Base-by-base conservation (phyloP, 1,284 basidiomycete species). In the Taiwanofungus camphoratus region DNA sequence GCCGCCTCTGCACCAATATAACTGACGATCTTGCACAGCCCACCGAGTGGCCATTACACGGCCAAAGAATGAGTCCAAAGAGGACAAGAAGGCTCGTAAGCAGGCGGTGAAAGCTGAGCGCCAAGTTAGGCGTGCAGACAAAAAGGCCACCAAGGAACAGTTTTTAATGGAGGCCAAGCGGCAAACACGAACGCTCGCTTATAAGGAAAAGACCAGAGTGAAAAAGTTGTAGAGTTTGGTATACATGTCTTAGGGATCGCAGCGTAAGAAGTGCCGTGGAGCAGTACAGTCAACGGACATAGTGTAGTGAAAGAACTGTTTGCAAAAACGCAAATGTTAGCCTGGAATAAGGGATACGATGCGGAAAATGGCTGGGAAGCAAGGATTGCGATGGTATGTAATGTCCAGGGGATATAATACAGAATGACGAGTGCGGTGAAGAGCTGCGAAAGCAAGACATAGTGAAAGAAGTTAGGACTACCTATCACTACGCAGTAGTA, bases 11-110 rank as follows among this genome's bases (percentile, higher is more conserved):
- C n/a, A n/a, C n/a, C n/a, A n/a, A n/a, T n/a, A n/a, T n/a, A n/a
- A n/a, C n/a, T 21, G n/a, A 23, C 44, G 12, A 43, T 33, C 6
- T 29, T 2, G 12, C 27, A 15, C 33, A 76, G 66, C 42, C 50
- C 52, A 49, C 27, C 67, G 62, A 27, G 63, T 67, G 45, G 79
- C 83, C 1, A 63, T 90, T 41, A 66, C 77, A n/a, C 76, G 94
- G 19, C 69, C 81, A 0, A 83, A 84, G 50, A 73, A 82, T 50
- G 96, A 99, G 66, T 76, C 81, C 3, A 79, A 79, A 44, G 92
- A 93, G 53, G 92, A 90, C 35, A 92, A 91, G 64, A 92, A 83
- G 57, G 79, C 81, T 0, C 79, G 96, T 16, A 99, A 99, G 64
- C 73, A 79, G n/a, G 84, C 82, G 1, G 79, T 92, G 27, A 99